Base-by-base conservation (phyloP, 257 asterid genomes). In the Lycium ferocissimum region DNA sequence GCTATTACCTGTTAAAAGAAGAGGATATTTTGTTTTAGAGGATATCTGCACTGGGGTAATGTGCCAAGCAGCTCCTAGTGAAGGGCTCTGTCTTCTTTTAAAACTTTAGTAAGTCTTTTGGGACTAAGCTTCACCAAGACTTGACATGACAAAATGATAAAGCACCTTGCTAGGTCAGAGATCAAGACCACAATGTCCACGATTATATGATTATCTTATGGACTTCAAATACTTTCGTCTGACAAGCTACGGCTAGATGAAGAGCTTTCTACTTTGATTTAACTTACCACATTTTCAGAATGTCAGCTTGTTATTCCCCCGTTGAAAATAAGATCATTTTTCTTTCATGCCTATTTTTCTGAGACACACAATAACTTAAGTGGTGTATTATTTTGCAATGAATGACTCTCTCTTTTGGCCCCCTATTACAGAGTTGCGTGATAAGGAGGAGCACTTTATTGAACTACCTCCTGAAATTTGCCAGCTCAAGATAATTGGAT, bases 401-500 rank as follows among this genome's bases (percentile, higher is more conserved):
- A 53, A 53, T 78, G 49, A 78, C 65, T 33, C 45, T 51, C 65
- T 51, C 82, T 65, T 53, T 54, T 78, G 82, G 49, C 66, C 43
- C 65, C 61, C 73, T 70, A n/a, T 54, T 10, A 67, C 91, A 88
- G 93, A 90, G 88, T 85, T 89, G 87, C 93, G 97, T 79, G 95
- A 94, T 78, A 97, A 97, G 87, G 93, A 86, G 89, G 99, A 97
- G 88, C 97, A 97, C 91, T 95, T 95, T 85, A 85, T 92, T 88
- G 98, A 93, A 86, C 90, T 97, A 85, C 98, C 99, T 83, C 98
- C 99, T 1, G 99, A 94, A 92, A 90, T 95, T 83, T 97, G 99
- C 87, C 97, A 93, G 87, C 89, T 95, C 92, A 97, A 95, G 93
- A 90, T 97, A 78, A 85, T 94, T 89, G 99, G 98, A 15, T 97